phyloP scores from a whole-genome alignment of 345 rosid species.

The Rhodamnia rubescens region DNA sequence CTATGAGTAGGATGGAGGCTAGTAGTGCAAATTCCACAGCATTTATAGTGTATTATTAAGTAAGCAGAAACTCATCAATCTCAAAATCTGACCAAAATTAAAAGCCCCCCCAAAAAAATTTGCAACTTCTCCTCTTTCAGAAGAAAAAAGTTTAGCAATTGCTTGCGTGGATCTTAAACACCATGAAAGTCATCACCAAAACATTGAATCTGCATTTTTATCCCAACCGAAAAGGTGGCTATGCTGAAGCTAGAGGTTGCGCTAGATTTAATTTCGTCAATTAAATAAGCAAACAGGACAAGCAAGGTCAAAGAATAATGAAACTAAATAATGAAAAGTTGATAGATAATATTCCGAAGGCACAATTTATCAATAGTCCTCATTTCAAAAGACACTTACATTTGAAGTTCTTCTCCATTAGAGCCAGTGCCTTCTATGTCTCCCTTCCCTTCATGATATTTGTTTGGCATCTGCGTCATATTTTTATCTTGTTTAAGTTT shows the following conservation, averaged over 20 bases:
- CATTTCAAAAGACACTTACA: slow-evolving; percentile 35
- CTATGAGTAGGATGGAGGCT: neutral
- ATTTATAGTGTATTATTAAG: neutral
- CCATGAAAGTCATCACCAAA: neutral
- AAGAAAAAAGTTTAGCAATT: neutral
- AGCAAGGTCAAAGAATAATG: neutral
- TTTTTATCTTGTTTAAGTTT: slow-evolving; percentile 96
- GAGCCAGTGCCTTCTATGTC: slow-evolving; percentile 97
- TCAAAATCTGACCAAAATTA: neutral
- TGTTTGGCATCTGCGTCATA: slow-evolving; percentile 53
- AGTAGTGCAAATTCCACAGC: neutral
- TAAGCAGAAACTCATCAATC: neutral
- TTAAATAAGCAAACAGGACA: neutral
- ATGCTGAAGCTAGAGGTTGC: neutral
- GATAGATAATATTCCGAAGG: neutral
- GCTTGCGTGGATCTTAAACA: neutral
- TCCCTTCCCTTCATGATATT: slow-evolving; percentile 79
- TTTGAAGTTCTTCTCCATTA: slow-evolving; percentile 94
- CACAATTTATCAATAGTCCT: neutral
- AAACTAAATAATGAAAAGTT: neutral
- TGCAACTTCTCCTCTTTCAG: neutral
- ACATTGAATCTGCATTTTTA: neutral
- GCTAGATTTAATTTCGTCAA: neutral
- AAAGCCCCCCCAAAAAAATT: neutral
- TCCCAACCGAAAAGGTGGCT: neutral